Evolutionary conservation across 2,329 filamentous ascomycete genomes (phyloP).

Genomic region (Dactylellina leptospora): DNA sequence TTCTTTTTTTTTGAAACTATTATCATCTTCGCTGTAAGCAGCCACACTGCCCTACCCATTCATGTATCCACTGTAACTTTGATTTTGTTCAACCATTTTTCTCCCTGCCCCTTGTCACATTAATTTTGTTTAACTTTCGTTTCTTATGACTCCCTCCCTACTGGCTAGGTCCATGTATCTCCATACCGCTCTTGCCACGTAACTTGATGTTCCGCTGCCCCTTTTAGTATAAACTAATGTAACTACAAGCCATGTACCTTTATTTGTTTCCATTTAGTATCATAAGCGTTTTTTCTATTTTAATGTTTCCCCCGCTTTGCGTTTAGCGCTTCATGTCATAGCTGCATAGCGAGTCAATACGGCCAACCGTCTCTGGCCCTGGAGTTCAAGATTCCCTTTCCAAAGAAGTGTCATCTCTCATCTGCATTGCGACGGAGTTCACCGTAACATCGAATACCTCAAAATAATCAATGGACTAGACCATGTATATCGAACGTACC

Average conservation of each 20-base stretch:
- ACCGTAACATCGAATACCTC: background rate
- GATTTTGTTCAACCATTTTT: no score
- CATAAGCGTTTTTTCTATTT: background rate
- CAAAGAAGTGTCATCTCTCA: background rate
- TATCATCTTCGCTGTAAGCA: no score
- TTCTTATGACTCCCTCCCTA: slow-evolving; percentile 6
- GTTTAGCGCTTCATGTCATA: slow-evolving; percentile 36
- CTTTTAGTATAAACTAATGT: slow-evolving; percentile 12
- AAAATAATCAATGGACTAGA: background rate
- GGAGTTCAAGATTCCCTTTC: background rate
- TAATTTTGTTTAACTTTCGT: background rate
- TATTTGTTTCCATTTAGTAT: slow-evolving; percentile 1
- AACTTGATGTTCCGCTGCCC: slow-evolving; percentile 6
- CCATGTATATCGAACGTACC: background rate
- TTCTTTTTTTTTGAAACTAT: background rate
- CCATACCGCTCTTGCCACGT: slow-evolving; percentile 16
- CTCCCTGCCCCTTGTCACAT: slow-evolving; percentile 8
- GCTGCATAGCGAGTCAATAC: background rate
- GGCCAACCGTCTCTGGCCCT: background rate
- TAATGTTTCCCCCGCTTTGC: slow-evolving; percentile 9
- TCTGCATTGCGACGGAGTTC: slow-evolving; percentile 45
- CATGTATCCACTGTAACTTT: no score
- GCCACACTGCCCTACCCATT: no score
- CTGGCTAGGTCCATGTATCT: slow-evolving; percentile 18
- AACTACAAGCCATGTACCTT: slow-evolving; percentile 21